Conservation (phyloP, 1,284 basidiomycete species). For the Pseudozyma sp. region DNA sequence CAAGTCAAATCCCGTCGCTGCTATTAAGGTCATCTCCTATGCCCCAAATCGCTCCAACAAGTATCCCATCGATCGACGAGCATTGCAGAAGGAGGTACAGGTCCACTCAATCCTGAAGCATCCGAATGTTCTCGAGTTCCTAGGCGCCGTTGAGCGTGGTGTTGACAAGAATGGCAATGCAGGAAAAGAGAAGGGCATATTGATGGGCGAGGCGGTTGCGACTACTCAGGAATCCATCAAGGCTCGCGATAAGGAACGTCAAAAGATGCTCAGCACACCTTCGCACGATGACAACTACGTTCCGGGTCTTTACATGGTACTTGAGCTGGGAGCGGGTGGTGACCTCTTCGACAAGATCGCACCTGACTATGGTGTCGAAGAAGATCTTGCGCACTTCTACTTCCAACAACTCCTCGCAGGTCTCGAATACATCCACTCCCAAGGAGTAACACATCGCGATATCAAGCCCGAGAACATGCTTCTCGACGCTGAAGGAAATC, state of each 20-base stretch:
- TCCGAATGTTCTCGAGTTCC: conserved; percentile 83
- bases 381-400: conserved; percentile 90
- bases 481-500: conserved; percentile 72
- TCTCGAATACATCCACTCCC: conserved; percentile 77
- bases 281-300: conserved; percentile 59
- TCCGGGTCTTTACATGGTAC: conserved; percentile 83
- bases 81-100: conserved; percentile 85
- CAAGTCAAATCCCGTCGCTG: conserved; percentile 56
- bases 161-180: conserved; percentile 43
- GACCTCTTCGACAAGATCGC: conserved; percentile 96
- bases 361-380: conserved; percentile 86
- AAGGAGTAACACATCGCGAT: conserved; percentile 74
- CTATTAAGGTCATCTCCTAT: conserved; percentile 68
- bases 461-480: conserved; percentile 72
- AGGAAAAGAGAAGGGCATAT: conserved; percentile 41
- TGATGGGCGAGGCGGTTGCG: conserved; percentile 52
- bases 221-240: conserved; percentile 73
- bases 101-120: conserved; percentile 88
- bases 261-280: conserved; percentile 42
- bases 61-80: conserved; percentile 64
- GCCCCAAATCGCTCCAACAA: conserved; percentile 54
- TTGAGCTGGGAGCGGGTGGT: conserved; percentile 92
- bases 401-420: conserved; percentile 89
- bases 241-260: conserved; percentile 64
- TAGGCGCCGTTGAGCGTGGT: conserved; percentile 73